Base-by-base conservation (phyloP, 257 asterid species). In the Agastache rugosa region DNA sequence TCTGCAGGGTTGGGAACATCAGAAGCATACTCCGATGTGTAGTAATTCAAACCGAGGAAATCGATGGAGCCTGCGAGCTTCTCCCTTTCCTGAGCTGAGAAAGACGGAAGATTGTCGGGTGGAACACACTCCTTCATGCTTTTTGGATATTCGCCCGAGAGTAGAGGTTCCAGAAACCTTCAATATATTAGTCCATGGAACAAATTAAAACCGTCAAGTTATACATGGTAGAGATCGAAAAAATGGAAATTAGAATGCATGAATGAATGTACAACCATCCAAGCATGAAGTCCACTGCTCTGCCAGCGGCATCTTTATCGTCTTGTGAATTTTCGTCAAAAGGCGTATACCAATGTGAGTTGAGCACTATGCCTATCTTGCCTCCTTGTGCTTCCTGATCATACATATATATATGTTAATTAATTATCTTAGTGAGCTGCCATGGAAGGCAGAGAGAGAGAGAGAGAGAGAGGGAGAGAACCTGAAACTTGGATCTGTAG, bases 1-100 rank as follows among this genome's bases (percentile, higher is more conserved):
- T 15, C 11, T 35, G 50, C 8, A 16, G 51, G 48, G 25, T 66
- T 1, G 0, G 75, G 47, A 27, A 64, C 75, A 41, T 71, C 5
- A 1, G n/a, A 1, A 48, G 15, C 82, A 63, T 74, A 81, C 16
- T 45, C 15, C 3, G 78, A 0, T 1, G 85, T 77, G 64, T 81
- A 81, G 22, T 77, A 81, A 22, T 81, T 81, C 15, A 81, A 20
- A 6, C 85, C 85, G 7, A 81, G n/a, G 48, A 51, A 77, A 55
- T 81, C 85, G 7, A 53, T 16, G 5, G 82, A 53, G 10, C 67
- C 73, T 55, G 31, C 44, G 35, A 77, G 22, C 65, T 23, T 4
- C 0, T 35, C 11, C 3, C 15, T 6, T 35, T 77, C 79, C 0
- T 10, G 0, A 1, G 5, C 17, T 50, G 76, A 20, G 9, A 81